A percentile compares a stretch with the other conserved stretches of the same genome.
phyloP scores from a whole-genome alignment of 2,329 filamentous ascomycete genomes.

The Rugonectria rugulosa region DNA sequence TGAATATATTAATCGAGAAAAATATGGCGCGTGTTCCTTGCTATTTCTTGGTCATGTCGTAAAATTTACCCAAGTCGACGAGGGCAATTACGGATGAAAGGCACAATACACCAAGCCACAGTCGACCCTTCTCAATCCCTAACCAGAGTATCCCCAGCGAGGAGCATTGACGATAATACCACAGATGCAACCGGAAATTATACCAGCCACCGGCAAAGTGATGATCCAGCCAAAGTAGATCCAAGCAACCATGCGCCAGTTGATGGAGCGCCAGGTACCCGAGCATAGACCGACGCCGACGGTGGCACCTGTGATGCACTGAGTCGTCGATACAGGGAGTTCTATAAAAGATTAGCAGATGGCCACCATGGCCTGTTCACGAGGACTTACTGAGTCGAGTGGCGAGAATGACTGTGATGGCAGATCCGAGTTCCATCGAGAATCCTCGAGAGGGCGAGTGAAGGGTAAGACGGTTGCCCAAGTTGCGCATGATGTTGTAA shows the following conservation, averaged over 20 bases:
- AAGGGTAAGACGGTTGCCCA: slow-evolving; percentile 68
- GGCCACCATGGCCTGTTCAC: accelerated
- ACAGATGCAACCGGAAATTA: slow-evolving; percentile 67
- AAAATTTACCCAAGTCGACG: no score
- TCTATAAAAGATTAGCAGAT: slow-evolving; percentile 39
- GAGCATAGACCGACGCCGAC: slow-evolving; percentile 70
- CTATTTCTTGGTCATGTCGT: no score
- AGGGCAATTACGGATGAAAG: no score
- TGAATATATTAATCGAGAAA: no score
- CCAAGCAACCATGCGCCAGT: slow-evolving; percentile 69
- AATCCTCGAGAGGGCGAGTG: slow-evolving; percentile 67
- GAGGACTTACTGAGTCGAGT: slow-evolving; percentile 60
- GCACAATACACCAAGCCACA: no score
- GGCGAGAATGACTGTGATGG: slow-evolving; percentile 68
- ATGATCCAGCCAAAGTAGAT: slow-evolving; percentile 69
- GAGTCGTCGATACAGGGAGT: slow-evolving; percentile 70
- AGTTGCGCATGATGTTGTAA: slow-evolving; percentile 71
- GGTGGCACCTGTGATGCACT: slow-evolving; percentile 70
- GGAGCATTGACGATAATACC: slow-evolving; percentile 70
- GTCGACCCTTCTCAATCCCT: no score
- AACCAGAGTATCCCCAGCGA: slow-evolving; percentile 47
- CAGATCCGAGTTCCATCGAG: slow-evolving; percentile 67
- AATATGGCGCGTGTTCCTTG: no score
- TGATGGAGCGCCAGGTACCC: slow-evolving; percentile 65
- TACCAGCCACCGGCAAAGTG: slow-evolving; percentile 64